Percentiles rank a stretch among this genome's conserved stretches.
These are phyloP conservation scores for Cercospora janseana DNA, from an alignment of 2,329 filamentous ascomycete species.

Conservation along the genomic window DNA sequence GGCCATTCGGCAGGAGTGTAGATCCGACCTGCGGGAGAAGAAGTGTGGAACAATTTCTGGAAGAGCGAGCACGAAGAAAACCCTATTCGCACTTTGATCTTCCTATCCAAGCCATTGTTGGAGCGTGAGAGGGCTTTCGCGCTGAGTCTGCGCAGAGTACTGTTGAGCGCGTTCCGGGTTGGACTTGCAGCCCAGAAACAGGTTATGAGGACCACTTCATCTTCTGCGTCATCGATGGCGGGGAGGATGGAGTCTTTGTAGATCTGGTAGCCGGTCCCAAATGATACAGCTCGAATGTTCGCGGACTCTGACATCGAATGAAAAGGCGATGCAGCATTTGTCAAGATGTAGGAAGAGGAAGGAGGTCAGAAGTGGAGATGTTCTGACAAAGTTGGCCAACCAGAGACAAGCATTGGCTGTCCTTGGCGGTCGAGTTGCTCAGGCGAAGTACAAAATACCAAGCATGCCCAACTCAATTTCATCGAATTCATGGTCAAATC, in stretches of 20 bases:
- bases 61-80: slow-evolving; percentile 71
- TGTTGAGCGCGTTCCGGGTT: slow-evolving; percentile 57
- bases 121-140: slow-evolving; percentile 38
- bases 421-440: too few relatives aligned
- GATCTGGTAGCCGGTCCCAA: slow-evolving; percentile 48
- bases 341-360: neutral
- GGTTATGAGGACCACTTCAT: slow-evolving; percentile 72
- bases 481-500: too few relatives aligned
- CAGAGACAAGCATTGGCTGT: neutral
- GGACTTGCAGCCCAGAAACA: slow-evolving; percentile 76
- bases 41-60: slow-evolving; percentile 73
- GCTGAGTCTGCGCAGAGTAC: slow-evolving; percentile 61
- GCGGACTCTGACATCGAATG: slow-evolving; percentile 20
- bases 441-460: too few relatives aligned
- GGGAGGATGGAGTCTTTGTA: slow-evolving; percentile 53
- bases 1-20: slow-evolving; percentile 63
- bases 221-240: slow-evolving; percentile 58
- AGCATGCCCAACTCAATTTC: too few relatives aligned
- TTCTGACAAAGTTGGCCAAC: neutral
- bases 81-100: slow-evolving; percentile 66
- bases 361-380: slow-evolving; percentile 1
- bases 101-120: slow-evolving; percentile 18
- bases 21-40: slow-evolving; percentile 59
- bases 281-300: slow-evolving; percentile 39
- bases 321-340: neutral